These are phyloP conservation scores for Xylaria nigripes DNA, from an alignment of 495 filamentous ascomycete species.

Conservation along the genomic window DNA sequence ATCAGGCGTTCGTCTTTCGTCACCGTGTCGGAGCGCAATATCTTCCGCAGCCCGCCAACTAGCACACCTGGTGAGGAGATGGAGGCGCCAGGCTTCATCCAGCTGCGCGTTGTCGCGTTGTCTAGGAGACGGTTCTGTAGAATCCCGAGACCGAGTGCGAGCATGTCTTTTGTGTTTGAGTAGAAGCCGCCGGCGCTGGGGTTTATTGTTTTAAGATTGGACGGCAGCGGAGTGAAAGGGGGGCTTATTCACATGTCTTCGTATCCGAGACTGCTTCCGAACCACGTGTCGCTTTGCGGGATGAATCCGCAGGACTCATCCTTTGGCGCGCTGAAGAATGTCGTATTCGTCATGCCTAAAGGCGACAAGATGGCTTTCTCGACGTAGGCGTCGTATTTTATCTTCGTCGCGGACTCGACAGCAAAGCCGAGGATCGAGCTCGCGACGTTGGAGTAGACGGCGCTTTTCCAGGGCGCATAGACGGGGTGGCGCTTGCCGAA, in stretches of 20 bases:
- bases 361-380: conserved; percentile 30
- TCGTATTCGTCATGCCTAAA: conserved; percentile 35
- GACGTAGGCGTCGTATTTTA: conserved; percentile 23
- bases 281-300: conserved; percentile 28
- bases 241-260: conserved; percentile 33
- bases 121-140: conserved; percentile 40
- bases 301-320: conserved; percentile 33
- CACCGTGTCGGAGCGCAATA: conserved; percentile 28
- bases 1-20: conserved; percentile 33
- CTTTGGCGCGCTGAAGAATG: conserved; percentile 25
- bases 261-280: conserved; percentile 36
- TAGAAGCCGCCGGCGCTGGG: conserved; percentile 40
- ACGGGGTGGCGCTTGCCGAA: conserved; percentile 30
- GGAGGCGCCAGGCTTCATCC: conserved; percentile 46
- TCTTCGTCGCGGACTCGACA: conserved; percentile 30
- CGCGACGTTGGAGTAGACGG: conserved; percentile 37
- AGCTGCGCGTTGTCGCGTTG: conserved; percentile 38
- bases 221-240: too few relatives aligned
- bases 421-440: conserved; percentile 33
- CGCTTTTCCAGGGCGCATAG: conserved; percentile 28
- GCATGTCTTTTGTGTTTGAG: conserved; percentile 47
- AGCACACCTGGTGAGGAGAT: conserved; percentile 36
- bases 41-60: conserved; percentile 53
- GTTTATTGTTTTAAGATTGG: too few relatives aligned
- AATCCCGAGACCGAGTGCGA: conserved; percentile 41